Conservation (phyloP, 1,284 basidiomycete genomes). For the Leccinum pallidistipes region DNA sequence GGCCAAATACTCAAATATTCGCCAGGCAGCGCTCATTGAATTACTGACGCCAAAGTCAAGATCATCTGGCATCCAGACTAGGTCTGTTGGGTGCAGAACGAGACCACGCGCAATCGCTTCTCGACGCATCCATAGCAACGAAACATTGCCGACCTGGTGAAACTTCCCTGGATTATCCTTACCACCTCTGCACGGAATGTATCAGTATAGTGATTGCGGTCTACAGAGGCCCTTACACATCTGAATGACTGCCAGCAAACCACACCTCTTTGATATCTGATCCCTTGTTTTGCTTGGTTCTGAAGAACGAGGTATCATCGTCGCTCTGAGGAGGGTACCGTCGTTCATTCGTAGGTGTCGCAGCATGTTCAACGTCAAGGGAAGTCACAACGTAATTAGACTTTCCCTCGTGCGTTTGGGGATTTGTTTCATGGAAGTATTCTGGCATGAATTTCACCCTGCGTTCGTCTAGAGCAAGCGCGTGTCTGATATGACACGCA, state of each 20-base stretch:
- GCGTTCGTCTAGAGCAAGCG: not conserved
- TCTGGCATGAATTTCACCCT: not conserved
- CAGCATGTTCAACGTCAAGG: not conserved
- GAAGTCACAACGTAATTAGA: conserved; percentile 12
- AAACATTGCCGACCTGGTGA: conserved; percentile 16
- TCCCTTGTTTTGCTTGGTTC: not conserved
- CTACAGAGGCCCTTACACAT: conserved; percentile 17
- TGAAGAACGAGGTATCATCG: not conserved
- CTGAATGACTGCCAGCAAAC: conserved; percentile 20
- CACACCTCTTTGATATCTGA: conserved; percentile 26
- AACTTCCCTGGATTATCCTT: conserved; percentile 15
- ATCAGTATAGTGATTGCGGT: not conserved
- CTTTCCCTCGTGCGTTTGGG: conserved; percentile 5
- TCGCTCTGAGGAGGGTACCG: not conserved
- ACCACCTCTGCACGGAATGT: conserved; percentile 20
- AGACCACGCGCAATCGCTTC: conserved; percentile 23
- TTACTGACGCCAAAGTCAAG: conserved; percentile 20
- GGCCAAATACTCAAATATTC: conserved; percentile 26
- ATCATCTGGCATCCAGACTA: conserved; percentile 30
- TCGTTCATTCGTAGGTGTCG: not conserved
- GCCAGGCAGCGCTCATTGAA: conserved; percentile 25
- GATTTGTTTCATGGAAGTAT: conserved; percentile 19
- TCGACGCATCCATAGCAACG: conserved; percentile 24
- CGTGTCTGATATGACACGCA: conserved; percentile 19
- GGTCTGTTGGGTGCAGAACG: conserved; percentile 19